Evolutionary conservation across 208 protist species (phyloP).

Genomic region (Crithidia fasciculata): DNA sequence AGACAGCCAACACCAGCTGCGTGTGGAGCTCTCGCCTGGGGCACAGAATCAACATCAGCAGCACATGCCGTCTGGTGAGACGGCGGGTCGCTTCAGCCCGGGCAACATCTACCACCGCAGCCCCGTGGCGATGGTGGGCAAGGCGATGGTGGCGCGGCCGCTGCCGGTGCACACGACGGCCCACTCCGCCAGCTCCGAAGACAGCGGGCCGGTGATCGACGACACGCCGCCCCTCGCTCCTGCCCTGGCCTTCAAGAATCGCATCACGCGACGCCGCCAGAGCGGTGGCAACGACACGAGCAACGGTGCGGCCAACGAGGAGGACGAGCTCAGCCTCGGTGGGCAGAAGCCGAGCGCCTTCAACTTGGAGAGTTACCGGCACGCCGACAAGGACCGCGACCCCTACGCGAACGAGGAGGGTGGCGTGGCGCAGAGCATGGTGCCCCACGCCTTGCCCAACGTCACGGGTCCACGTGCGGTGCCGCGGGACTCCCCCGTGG

Average conservation of each 20-base stretch:
- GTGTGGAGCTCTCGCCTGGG: background rate
- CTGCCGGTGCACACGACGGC: background rate
- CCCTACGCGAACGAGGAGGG: conserved; percentile 10
- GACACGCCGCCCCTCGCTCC: conserved; percentile 34
- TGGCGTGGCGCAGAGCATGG: conserved; percentile 1
- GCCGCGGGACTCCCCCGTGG: conserved; percentile 3
- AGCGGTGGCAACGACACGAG: too few relatives aligned
- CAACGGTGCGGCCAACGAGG: background rate
- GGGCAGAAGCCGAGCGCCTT: conserved; percentile 20
- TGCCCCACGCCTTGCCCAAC: conserved; percentile 9
- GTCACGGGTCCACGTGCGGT: background rate
- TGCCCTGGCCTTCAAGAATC: conserved; percentile 15
- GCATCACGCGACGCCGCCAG: conserved; percentile 18
- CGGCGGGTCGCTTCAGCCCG: conserved; percentile 16
- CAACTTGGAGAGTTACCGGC: conserved; percentile 12
- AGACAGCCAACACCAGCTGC: background rate
- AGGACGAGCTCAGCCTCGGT: conserved; percentile 2
- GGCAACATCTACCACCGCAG: conserved; percentile 18
- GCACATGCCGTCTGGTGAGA: background rate
- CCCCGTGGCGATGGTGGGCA: background rate
- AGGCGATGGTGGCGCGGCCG: background rate
- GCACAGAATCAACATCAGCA: background rate
- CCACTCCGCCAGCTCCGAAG: conserved; percentile 32
- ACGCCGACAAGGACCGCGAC: background rate
- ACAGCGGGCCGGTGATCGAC: conserved; percentile 31